Evolutionary conservation across 2,329 filamentous ascomycete species (phyloP).

Genomic region (Talaromyces sp.): DNA sequence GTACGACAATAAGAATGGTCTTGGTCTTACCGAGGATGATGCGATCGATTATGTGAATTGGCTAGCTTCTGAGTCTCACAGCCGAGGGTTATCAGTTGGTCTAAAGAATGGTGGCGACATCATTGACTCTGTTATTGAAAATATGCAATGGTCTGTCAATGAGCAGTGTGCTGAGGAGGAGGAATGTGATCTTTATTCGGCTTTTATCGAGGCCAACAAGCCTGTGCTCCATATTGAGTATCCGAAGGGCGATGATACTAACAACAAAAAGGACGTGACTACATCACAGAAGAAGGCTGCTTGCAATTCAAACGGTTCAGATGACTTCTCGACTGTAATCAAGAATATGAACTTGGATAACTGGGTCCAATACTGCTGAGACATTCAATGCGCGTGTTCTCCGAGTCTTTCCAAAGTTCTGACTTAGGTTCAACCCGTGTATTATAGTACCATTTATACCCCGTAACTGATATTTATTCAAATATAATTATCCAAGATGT

Average conservation of each 20-base stretch:
- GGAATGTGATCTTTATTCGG: slow-evolving; percentile 62
- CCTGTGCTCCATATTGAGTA: slow-evolving; percentile 77
- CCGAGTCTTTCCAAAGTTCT: too few species aligned
- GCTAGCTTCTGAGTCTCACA: slow-evolving; percentile 58
- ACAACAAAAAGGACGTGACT: slow-evolving; percentile 39
- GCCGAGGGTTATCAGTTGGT: slow-evolving; percentile 62
- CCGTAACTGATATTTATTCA: too few species aligned
- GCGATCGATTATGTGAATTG: slow-evolving; percentile 63
- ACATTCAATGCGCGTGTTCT: too few species aligned
- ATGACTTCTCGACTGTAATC: slow-evolving; percentile 64
- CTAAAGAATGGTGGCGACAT: slow-evolving; percentile 70
- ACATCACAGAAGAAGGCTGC: slow-evolving; percentile 39
- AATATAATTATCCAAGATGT: too few species aligned
- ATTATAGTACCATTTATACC: too few species aligned
- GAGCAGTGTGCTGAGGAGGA: slow-evolving; percentile 66
- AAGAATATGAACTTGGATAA: slow-evolving; percentile 67
- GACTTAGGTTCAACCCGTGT: too few species aligned
- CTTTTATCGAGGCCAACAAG: slow-evolving; percentile 63
- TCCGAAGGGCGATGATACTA: slow-evolving; percentile 53
- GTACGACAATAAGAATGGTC: slow-evolving; percentile 66
- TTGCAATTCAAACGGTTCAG: slow-evolving; percentile 52
- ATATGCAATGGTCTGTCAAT: slow-evolving; percentile 69
- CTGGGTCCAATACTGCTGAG: slow-evolving; percentile 61
- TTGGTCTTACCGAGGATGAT: slow-evolving; percentile 60
- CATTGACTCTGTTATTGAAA: slow-evolving; percentile 52